Base-by-base conservation (phyloP, 257 asterid species). In the Przewalskia tangutica region DNA sequence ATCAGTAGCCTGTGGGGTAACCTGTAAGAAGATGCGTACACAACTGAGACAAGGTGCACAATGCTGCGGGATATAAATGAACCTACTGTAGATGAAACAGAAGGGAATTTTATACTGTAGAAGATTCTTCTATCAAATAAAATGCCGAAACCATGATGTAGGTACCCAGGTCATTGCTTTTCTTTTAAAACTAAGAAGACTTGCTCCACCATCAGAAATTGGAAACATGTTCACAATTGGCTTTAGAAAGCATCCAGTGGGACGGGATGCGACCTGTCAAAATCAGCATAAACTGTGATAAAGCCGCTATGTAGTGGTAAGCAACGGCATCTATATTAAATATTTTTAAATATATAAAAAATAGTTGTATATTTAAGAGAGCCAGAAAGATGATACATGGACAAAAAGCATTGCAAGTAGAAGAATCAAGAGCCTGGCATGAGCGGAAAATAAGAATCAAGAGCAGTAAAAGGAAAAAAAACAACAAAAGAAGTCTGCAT, bases 81-180 rank as follows among this genome's bases (percentile, higher is more conserved):
- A 48, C 62, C 62, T 73, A 50, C 20, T 48, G 44, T 23, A 48
- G 79, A 73, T 14, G 60, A 23, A 73, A 73, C 42, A 14, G 44
- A 23, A 73, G 13, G 62, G 44, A 23, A 73, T 13, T n/a, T 50
- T 48, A 50, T 48, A 48, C 18, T 73, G 46, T 13, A 51, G 79
- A 48, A 1, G 23, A 50, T 73, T 50, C 60, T 73, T 44, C 23
- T 48, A 73, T 48, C 60, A 73, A 73, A 73, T 23, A 13, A 50
- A 71, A 48, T 48, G 42, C 32, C 13, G 1, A 71, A 83, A 42
- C 38, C 13, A 13, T 34, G 11, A 48, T 46, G 79, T 67, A 40
- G 85, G 84, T 92, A 95, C 99, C 99, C 97, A 94, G 88, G 90
- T 88, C 63, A 93, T 92, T 85, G 90, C 94, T 86, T 95, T 95